These are phyloP conservation scores for Gloeopeniophorella convolvens DNA, from an alignment of 768 basidiomycete genomes.

Conservation along the genomic window DNA sequence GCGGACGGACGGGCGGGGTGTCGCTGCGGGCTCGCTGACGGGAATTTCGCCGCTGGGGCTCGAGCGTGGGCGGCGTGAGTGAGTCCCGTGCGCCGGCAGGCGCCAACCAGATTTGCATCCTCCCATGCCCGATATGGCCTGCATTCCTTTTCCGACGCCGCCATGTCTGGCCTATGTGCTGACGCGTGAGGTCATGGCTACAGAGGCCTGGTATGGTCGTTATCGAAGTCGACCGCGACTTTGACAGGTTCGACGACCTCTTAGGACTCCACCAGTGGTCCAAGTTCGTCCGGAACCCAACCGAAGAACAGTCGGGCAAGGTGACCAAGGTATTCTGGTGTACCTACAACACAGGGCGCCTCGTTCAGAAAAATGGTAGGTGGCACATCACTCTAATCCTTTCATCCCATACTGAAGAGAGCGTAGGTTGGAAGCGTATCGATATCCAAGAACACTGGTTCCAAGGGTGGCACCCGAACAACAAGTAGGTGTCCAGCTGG, in stretches of 20 bases:
- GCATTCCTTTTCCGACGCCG: too few species aligned
- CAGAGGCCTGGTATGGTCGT: constrained; percentile 35
- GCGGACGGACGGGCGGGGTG: too few species aligned
- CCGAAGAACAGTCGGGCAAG: constrained; percentile 25
- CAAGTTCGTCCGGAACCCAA: constrained; percentile 32
- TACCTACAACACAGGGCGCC: constrained; percentile 30
- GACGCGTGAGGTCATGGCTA: background rate
- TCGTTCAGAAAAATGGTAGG: constrained; percentile 42
- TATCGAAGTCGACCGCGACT: constrained; percentile 34
- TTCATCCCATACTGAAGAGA: background rate
- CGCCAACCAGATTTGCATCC: too few species aligned
- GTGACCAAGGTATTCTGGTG: constrained; percentile 37
- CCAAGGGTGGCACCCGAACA: constrained; percentile 26
- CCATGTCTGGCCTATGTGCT: too few species aligned
- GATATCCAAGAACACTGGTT: constrained; percentile 41
- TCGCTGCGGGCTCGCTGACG: too few species aligned
- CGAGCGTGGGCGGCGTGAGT: too few species aligned
- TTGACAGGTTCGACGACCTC: constrained; percentile 28
- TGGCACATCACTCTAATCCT: background rate
- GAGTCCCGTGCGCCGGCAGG: too few species aligned
- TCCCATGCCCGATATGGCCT: background rate
- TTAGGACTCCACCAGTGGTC: constrained; percentile 41
- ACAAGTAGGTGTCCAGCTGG: constrained; percentile 29
- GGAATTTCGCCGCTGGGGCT: too few species aligned
- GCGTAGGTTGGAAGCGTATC: constrained; percentile 42